phyloP scores from a whole-genome alignment of 257 asterid species.

The Solanum stenotomum region DNA sequence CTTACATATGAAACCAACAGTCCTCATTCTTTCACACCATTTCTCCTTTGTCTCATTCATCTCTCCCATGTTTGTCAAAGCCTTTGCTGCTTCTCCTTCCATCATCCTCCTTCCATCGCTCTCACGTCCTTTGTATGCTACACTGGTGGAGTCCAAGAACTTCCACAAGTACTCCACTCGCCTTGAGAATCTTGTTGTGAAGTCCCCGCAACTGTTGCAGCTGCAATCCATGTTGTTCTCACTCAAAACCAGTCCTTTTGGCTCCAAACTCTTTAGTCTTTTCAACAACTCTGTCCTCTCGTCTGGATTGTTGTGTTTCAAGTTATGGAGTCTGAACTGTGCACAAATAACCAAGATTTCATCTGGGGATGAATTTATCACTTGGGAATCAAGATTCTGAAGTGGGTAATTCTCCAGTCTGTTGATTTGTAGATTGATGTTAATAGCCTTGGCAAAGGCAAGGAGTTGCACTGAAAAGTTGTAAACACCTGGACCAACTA shows the following conservation, averaged over 20 bases:
- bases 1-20: slow-evolving; percentile 44
- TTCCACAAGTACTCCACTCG: slow-evolving; percentile 58
- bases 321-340: slow-evolving; percentile 61
- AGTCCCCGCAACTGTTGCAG: slow-evolving; percentile 62
- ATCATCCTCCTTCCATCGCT: slow-evolving; percentile 74
- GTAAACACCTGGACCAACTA: slow-evolving; percentile 40
- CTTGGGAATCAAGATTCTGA: slow-evolving; percentile 46
- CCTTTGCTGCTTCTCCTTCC: slow-evolving; percentile 86
- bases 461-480: slow-evolving; percentile 58
- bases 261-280: slow-evolving; percentile 38
- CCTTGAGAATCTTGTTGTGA: slow-evolving; percentile 56
- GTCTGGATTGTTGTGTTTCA: slow-evolving; percentile 51
- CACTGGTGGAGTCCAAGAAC: slow-evolving; percentile 65
- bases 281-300: slow-evolving; percentile 47
- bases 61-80: slow-evolving; percentile 38
- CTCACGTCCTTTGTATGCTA: slow-evolving; percentile 71
- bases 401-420: slow-evolving; percentile 40
- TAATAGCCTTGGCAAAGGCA: slow-evolving; percentile 48
- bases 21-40: slow-evolving; percentile 66
- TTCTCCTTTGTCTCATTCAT: slow-evolving; percentile 68
- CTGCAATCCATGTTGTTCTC: slow-evolving; percentile 65
- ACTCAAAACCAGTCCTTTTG: slow-evolving; percentile 57
- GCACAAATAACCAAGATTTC: slow-evolving; percentile 59
- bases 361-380: slow-evolving; percentile 36
- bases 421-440: slow-evolving; percentile 69